Conservation (phyloP, 306 rosid genomes). For the Quercus bicolor region DNA sequence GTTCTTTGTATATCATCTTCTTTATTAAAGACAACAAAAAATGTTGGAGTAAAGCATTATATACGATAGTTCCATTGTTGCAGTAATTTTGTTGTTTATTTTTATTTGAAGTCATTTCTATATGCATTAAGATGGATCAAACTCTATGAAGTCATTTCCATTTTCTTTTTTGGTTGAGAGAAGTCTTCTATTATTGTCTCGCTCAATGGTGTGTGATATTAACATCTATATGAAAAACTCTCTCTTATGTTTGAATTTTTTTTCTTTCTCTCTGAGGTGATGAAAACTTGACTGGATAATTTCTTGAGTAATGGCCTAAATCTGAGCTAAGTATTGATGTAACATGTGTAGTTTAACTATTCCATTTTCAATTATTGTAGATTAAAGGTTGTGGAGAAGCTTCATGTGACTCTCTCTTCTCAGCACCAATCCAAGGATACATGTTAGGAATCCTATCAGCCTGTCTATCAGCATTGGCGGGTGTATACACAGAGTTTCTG, state of each 20-base stretch:
- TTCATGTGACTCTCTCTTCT: conserved; percentile 78
- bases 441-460: conserved; percentile 82
- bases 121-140: neutral
- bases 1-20: neutral
- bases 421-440: conserved; percentile 89
- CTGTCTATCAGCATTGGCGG: conserved; percentile 94
- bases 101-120: neutral
- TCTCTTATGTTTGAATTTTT: neutral
- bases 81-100: neutral
- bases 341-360: neutral
- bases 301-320: conserved; percentile 1
- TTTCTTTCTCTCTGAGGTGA: neutral
- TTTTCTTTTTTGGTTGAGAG: neutral
- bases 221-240: neutral
- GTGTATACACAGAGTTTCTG: conserved; percentile 88
- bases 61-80: neutral
- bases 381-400: conserved; percentile 89
- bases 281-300: neutral
- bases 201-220: neutral
- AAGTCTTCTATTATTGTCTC: neutral
- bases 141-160: neutral
- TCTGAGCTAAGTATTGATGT: neutral
- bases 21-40: neutral
- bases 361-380: conserved; percentile 38
- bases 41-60: neutral